Conservation (phyloP, 169 alveolate species). For the Plasmodium gonderi region DNA sequence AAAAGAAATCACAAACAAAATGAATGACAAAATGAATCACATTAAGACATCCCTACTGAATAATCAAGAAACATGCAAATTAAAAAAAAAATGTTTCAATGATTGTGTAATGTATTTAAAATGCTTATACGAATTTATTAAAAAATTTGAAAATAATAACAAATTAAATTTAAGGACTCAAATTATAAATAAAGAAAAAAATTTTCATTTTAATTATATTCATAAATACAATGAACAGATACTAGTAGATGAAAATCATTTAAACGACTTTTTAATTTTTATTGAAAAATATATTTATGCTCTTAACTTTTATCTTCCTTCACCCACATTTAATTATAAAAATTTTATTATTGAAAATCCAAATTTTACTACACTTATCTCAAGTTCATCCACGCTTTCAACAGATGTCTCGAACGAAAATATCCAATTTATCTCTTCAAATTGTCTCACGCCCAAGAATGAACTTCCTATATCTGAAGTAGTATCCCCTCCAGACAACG, state of each 20-base stretch:
- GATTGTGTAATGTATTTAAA: constrained; percentile 58
- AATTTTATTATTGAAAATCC: constrained; percentile 22
- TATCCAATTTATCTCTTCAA: neutral
- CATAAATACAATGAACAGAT: constrained; percentile 69
- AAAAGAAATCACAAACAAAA: constrained; percentile 36
- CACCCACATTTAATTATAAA: constrained; percentile 61
- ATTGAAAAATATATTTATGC: constrained; percentile 73
- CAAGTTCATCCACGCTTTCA: neutral
- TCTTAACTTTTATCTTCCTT: constrained; percentile 57
- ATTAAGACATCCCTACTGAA: constrained; percentile 46
- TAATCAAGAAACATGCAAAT: constrained; percentile 57
- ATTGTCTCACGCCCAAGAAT: neutral
- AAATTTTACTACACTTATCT: neutral
- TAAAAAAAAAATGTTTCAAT: constrained; percentile 68
- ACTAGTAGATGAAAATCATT: constrained; percentile 55
- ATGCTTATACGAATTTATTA: constrained; percentile 55
- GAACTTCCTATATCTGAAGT: neutral
- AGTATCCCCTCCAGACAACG: neutral
- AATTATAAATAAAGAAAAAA: constrained; percentile 66
- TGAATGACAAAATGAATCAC: constrained; percentile 52
- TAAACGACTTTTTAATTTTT: constrained; percentile 65
- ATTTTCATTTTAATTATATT: constrained; percentile 58
- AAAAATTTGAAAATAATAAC: constrained; percentile 59
- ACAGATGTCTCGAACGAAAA: neutral
- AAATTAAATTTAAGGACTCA: constrained; percentile 63